A percentile compares a stretch with the other conserved stretches of the same genome.
Conservation (phyloP, 805 yeast genomes). For the Metschnikowia picachoensis region DNA sequence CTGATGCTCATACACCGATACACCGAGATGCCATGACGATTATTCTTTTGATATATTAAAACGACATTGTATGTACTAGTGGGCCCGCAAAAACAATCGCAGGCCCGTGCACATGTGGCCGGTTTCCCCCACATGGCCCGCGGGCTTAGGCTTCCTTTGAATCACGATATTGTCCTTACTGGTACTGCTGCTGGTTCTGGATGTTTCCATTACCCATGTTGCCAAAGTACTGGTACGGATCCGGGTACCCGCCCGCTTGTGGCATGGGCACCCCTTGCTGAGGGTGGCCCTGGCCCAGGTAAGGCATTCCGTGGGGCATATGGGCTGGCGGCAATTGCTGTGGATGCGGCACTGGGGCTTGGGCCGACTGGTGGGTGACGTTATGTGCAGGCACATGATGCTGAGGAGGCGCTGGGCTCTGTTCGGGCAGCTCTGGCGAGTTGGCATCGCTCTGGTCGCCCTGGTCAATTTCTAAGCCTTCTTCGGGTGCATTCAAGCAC, state of each 20-base stretch:
- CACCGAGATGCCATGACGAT: too few species aligned
- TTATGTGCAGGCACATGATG: slow-evolving; percentile 21
- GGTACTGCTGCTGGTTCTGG: slow-evolving; percentile 54
- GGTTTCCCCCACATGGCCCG: too few species aligned
- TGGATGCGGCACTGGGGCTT: slow-evolving; percentile 19
- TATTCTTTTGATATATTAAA: too few species aligned
- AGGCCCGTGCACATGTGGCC: too few species aligned
- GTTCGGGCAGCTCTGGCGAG: slow-evolving; percentile 39
- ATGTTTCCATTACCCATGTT: slow-evolving; percentile 48
- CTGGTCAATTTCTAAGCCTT: slow-evolving; percentile 63
- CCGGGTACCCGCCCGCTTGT: slow-evolving; percentile 48
- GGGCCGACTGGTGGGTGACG: slow-evolving; percentile 24
- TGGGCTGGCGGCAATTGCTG: slow-evolving; percentile 38
- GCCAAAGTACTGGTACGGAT: slow-evolving; percentile 61
- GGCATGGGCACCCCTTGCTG: slow-evolving; percentile 42
- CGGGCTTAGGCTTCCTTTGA: too few species aligned
- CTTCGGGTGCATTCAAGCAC: slow-evolving; percentile 95
- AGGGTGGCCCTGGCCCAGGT: slow-evolving; percentile 40
- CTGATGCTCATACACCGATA: too few species aligned
- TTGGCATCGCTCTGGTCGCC: slow-evolving; percentile 48
- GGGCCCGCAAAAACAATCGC: too few species aligned
- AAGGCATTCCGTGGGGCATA: slow-evolving; percentile 44
- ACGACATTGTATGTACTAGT: too few species aligned
- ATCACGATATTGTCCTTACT: slow-evolving; percentile 24
- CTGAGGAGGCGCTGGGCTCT: slow-evolving; percentile 33